phyloP scores from a whole-genome alignment of 495 filamentous ascomycete species.

The Hyaloscypha finlandica region DNA sequence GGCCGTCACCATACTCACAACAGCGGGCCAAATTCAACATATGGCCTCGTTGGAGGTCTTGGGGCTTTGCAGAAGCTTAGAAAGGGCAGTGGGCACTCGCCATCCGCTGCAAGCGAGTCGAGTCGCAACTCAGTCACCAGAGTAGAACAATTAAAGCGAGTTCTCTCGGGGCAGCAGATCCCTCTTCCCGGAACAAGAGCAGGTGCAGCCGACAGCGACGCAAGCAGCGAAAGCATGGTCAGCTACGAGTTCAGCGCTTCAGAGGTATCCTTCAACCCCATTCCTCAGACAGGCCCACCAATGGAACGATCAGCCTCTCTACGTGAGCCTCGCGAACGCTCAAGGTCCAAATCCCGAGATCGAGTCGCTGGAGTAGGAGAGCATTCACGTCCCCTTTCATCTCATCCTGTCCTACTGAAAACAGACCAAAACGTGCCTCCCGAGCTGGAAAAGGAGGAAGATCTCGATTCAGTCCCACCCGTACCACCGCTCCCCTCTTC shows the following conservation, averaged over 20 bases:
- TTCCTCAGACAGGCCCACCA: slow-evolving; percentile 5
- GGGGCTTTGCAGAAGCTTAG: slow-evolving; percentile 29
- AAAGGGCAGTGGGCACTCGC: slow-evolving; percentile 49
- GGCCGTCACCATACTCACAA: slow-evolving; percentile 6
- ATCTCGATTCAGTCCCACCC: slow-evolving; percentile 26
- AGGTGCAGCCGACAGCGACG: slow-evolving; percentile 41
- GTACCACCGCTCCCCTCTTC: slow-evolving; percentile 33
- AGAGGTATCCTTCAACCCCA: slow-evolving; percentile 52
- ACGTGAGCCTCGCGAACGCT: slow-evolving; percentile 18
- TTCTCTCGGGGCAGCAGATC: slow-evolving; percentile 53
- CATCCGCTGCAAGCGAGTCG: slow-evolving; percentile 54
- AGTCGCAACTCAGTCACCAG: slow-evolving; percentile 70
- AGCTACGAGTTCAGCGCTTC: slow-evolving; percentile 56
- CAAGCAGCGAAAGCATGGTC: slow-evolving; percentile 58
- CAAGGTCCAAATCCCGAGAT: slow-evolving; percentile 41
- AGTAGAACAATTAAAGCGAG: slow-evolving; percentile 84
- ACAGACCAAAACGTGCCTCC: slow-evolving; percentile 23
- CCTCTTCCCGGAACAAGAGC: slow-evolving; percentile 29
- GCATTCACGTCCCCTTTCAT: slow-evolving; percentile 48
- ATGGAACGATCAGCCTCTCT: slow-evolving; percentile 30
- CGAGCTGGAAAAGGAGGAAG: slow-evolving; percentile 27
- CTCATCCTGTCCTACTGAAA: slow-evolving; percentile 37
- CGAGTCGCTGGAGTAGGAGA: slow-evolving; percentile 30
- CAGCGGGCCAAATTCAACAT: slow-evolving; percentile 29
- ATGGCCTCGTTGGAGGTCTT: slow-evolving; percentile 34